Conservation (phyloP, 768 basidiomycete genomes). For the Neoboletus brunneissimus region DNA sequence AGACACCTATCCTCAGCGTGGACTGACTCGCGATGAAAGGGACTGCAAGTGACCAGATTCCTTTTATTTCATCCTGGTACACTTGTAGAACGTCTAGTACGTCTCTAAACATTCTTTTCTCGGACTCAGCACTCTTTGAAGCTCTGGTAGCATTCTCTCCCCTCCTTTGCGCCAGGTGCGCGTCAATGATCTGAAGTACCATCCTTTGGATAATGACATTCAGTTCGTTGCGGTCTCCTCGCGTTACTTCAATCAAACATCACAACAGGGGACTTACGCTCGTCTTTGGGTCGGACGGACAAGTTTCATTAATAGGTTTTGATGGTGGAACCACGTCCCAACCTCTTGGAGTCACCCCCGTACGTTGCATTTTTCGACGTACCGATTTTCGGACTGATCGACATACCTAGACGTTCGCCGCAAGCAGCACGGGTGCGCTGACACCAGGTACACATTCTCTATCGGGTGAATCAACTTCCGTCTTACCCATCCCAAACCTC, state of each 20-base stretch:
- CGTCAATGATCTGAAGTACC: constrained; percentile 20
- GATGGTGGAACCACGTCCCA: constrained; percentile 4
- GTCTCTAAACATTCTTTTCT: constrained; percentile 2
- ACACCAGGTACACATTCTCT: constrained; percentile 3
- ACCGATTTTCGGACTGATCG: not conserved
- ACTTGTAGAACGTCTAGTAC: constrained; percentile 3
- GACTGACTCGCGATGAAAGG: constrained; percentile 15
- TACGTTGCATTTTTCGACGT: not conserved
- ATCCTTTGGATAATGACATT: constrained; percentile 20
- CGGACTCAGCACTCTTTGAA: not conserved
- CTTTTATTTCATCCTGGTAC: not conserved
- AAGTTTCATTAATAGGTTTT: constrained; percentile 26
- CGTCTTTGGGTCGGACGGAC: constrained; percentile 28
- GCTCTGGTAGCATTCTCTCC: not conserved
- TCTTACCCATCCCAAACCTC: constrained; percentile 15
- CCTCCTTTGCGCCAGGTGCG: constrained; percentile 30
- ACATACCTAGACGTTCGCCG: constrained; percentile 8
- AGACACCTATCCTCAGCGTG: not conserved
- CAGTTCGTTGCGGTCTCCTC: constrained; percentile 10
- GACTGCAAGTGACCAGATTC: not conserved
- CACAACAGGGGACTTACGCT: constrained; percentile 23
- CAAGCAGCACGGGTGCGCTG: not conserved
- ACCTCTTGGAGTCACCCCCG: not conserved
- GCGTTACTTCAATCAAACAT: constrained; percentile 11
- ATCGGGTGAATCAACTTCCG: not conserved